phyloP scores from a whole-genome alignment of 164 flowering plant genomes.

The Hamamelis virginiana region DNA sequence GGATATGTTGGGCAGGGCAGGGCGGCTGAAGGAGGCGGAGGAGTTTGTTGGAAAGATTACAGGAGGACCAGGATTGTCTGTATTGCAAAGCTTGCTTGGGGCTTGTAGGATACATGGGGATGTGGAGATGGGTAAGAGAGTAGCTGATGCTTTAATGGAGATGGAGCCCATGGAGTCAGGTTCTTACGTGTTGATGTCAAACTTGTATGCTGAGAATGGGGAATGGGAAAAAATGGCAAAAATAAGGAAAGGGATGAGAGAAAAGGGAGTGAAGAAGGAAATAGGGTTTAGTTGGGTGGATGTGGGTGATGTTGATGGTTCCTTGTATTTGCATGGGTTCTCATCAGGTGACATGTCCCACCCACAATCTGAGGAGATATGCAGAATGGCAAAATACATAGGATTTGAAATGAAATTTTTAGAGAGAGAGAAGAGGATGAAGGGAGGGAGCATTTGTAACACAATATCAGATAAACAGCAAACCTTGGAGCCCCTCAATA shows the following conservation, averaged over 20 bases:
- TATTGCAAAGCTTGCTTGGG: conserved; percentile 84
- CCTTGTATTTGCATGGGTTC: conserved; percentile 59
- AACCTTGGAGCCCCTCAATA: not conserved
- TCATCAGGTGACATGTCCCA: conserved; percentile 79
- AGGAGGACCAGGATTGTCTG: conserved; percentile 64
- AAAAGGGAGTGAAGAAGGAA: conserved; percentile 68
- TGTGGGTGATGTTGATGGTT: conserved; percentile 40
- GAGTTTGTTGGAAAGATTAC: conserved; percentile 54
- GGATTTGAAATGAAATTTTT: conserved; percentile 56
- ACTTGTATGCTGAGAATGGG: conserved; percentile 85
- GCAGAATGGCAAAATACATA: conserved; percentile 46
- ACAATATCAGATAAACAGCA: not conserved
- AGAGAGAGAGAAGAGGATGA: conserved; percentile 22
- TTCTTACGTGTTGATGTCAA: conserved; percentile 76
- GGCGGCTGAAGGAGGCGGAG: conserved; percentile 77
- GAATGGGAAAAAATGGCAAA: conserved; percentile 81
- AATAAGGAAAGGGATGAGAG: conserved; percentile 73
- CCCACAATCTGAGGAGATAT: conserved; percentile 58
- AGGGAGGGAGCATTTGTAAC: conserved; percentile 1
- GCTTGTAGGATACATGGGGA: conserved; percentile 78
- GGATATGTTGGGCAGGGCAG: conserved; percentile 89
- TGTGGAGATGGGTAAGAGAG: conserved; percentile 67
- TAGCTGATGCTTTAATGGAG: conserved; percentile 50
- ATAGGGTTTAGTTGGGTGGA: conserved; percentile 95
- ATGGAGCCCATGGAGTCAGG: conserved; percentile 80